Base-by-base conservation (phyloP, 768 basidiomycete genomes). In the Suillus paluster region DNA sequence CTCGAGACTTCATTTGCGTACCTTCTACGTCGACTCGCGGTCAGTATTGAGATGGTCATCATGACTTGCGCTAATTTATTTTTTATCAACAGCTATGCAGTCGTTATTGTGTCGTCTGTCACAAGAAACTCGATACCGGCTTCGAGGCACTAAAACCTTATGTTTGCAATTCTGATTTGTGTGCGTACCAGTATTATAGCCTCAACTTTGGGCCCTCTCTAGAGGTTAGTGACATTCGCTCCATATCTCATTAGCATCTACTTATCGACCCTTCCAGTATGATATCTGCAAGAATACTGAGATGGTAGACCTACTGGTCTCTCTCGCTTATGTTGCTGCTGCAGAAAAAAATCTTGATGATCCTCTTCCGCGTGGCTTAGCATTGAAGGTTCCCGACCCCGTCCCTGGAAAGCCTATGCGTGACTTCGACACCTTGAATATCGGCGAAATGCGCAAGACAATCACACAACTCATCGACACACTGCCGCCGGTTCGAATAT, bases 51-150 rank as follows among this genome's bases (percentile, higher is more conserved):
- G 38, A 12, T 52, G 15, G 49, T 36, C 21, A 11, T 60, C 46
- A 17, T 19, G 21, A 42, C 23, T 54, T 39, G 25, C 19, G 5
- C 39, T 63, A 17, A 46, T 57, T 34, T 50, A 42, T 41, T 34
- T 50, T 44, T 41, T 44, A 1, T 33, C 57, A n/a, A 42, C 62
- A 89, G 86, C 78, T 91, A 23, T 91, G 88, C 66, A 84, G 86
- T 0, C 79, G 84, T 23, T 89, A 85, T 72, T 92, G 90, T 66
- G 79, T 89, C n/a, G 86, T 89, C n/a, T 91, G 90, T 73, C 89
- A 89, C 67, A 83, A 83, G 65, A 82, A 80, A 63, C 77, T 88
- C 34, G 67, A 78, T 11, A 77, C 75, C 10, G 78, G 83, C 44
- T 84, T 82, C 61, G 84, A 86, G 64, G 83, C 86, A 1, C 81